Base-by-base conservation (phyloP, 2,329 filamentous ascomycete species). In the Ceratocystis lukuohia region DNA sequence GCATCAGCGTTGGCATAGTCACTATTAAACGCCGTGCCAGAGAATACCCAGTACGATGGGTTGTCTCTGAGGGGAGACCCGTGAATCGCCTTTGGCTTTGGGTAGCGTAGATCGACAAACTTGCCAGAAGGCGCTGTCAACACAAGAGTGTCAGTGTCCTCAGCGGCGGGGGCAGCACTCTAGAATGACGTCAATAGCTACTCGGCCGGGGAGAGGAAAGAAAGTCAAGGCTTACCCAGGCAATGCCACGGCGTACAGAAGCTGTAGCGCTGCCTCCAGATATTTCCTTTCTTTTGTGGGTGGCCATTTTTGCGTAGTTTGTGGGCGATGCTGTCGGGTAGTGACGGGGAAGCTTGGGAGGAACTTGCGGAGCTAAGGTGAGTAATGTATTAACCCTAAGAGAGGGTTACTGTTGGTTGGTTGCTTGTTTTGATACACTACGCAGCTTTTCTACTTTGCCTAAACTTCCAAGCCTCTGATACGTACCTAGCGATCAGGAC, bases 31-130 rank as follows among this genome's bases (percentile, higher is more conserved):
- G 53, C 30, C 2, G 56, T 66, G 12, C 63, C 64, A 12, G 59
- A 64, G 20, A 64, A 65, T 3, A 66, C 64, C 66, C 66, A 67
- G 62, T 65, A 65, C 4, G 45, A 65, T 5, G 37, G 41, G 30
- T 61, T 46, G 7, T 53, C 37, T 3, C 4, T 46, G 15, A 22
- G 33, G 6, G 33, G 12, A 5, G 53, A 10, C 7, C 45, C 37
- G 3, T 6, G 28, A n/a, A 22, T 17, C 5, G 53, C 1, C 10
- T 33, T 25, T 7, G 20, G 17, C 28, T 37, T 63, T 12, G 66
- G 72, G 63, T 86, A 76, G 50, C 86, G 81, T 25, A 88, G 72
- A 71, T 88, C 86, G 46, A 88, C 80, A 71, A 86, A 88, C 46
- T 77, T 79, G 37, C 76, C 76, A 30, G 73, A 72, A 1, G 82